Evolutionary conservation across 2,329 filamentous ascomycete genomes (phyloP).

Genomic region (Lecanicillium sp.): DNA sequence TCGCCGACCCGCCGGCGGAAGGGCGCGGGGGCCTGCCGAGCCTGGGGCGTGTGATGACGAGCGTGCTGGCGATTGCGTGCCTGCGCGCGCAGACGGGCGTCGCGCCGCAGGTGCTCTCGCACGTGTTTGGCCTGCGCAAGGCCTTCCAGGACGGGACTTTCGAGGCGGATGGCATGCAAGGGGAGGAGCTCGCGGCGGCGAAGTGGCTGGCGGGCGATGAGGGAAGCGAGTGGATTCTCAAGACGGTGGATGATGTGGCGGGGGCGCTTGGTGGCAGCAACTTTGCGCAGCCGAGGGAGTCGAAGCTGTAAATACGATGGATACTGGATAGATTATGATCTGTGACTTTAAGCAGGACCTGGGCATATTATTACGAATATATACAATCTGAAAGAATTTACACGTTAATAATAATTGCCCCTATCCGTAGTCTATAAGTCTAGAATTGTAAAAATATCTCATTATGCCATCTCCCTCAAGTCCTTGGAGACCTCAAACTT

Average conservation of each 20-base stretch:
- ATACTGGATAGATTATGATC: neutral
- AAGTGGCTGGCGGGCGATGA: conserved; percentile 39
- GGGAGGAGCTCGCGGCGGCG: conserved; percentile 28
- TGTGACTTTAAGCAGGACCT: no score
- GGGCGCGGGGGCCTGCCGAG: conserved; percentile 39
- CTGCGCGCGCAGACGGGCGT: conserved; percentile 75
- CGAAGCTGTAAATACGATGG: conserved; percentile 20
- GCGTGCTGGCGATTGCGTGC: conserved; percentile 67
- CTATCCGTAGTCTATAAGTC: no score
- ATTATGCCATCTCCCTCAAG: conserved; percentile 42
- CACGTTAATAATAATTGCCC: no score
- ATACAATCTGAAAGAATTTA: no score
- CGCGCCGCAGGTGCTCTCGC: conserved; percentile 73
- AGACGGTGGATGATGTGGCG: conserved; percentile 38
- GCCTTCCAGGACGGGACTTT: conserved; percentile 62
- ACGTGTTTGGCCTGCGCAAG: conserved; percentile 76
- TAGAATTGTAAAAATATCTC: no score
- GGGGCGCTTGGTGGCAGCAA: conserved; percentile 39
- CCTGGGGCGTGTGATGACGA: conserved; percentile 66
- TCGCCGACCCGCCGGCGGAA: conserved; percentile 57
- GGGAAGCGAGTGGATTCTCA: conserved; percentile 42
- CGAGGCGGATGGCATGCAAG: conserved; percentile 27
- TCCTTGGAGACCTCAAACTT: conserved; percentile 57
- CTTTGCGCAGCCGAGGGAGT: conserved; percentile 27
- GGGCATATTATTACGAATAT: no score